phyloP scores from a whole-genome alignment of 192 early-diverging fungal genomes.

The Linnemannia exigua region DNA sequence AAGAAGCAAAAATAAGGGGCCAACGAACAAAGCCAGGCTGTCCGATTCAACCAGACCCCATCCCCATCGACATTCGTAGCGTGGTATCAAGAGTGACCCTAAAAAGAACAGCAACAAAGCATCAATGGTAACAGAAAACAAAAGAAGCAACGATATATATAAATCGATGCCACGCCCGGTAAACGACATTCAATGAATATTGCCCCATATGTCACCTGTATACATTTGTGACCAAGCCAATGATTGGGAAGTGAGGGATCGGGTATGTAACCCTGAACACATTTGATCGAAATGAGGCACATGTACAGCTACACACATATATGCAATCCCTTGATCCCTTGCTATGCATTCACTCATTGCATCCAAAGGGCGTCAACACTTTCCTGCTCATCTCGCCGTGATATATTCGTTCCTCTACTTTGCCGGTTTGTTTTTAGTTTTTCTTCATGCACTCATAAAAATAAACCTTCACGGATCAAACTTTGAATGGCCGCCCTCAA shows the following conservation, averaged over 20 bases:
- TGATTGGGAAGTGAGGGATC: not conserved
- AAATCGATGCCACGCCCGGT: too few relatives aligned
- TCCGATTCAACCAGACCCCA: not conserved
- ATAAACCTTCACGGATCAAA: not conserved
- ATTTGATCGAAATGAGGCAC: too few relatives aligned
- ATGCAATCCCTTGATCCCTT: not conserved
- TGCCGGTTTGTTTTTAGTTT: not conserved
- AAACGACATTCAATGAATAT: too few relatives aligned
- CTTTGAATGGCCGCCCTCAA: not conserved
- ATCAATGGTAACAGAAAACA: too few relatives aligned
- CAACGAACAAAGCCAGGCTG: not conserved
- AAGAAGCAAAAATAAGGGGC: too few relatives aligned
- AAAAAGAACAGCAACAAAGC: not conserved
- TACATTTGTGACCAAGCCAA: too few relatives aligned
- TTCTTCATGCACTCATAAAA: not conserved
- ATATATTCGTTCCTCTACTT: not conserved
- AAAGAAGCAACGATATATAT: too few relatives aligned
- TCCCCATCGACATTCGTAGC: not conserved
- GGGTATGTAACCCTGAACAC: too few relatives aligned
- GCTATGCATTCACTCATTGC: not conserved
- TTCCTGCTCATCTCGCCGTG: not conserved
- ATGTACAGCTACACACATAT: not conserved
- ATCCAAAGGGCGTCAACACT: too few relatives aligned
- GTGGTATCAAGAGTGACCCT: not conserved
- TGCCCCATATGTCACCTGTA: too few relatives aligned